phyloP scores from a whole-genome alignment of 2,329 filamentous ascomycete species.

The Chaetomium olivaceum region DNA sequence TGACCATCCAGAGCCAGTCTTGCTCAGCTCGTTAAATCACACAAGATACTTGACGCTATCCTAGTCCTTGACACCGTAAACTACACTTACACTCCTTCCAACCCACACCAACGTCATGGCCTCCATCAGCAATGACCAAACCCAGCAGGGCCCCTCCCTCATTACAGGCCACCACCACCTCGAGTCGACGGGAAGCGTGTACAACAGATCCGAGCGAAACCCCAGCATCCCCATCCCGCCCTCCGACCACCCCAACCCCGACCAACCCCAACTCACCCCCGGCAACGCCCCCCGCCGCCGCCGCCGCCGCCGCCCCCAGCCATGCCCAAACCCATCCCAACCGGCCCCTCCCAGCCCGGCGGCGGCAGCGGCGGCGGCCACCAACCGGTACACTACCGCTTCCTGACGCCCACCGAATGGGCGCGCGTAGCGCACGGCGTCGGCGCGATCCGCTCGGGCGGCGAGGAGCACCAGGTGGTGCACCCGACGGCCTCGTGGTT shows the following conservation, averaged over 20 bases:
- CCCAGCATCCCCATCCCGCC: constrained; percentile 28
- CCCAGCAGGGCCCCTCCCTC: constrained; percentile 20
- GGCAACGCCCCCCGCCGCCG: neutral
- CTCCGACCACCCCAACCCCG: constrained; percentile 8
- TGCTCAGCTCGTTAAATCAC: neutral
- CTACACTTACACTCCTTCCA: constrained; percentile 4
- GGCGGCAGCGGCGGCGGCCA: neutral
- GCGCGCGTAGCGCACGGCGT: constrained; percentile 49
- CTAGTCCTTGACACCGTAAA: neutral
- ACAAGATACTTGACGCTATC: neutral
- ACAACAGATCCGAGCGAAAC: constrained; percentile 23
- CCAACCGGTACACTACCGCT: constrained; percentile 39
- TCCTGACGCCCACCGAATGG: constrained; percentile 48
- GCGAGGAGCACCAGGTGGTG: constrained; percentile 47
- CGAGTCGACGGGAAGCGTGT: constrained; percentile 25
- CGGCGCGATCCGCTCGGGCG: constrained; percentile 49
- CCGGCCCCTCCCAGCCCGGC: constrained; percentile 10
- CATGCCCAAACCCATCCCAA: constrained; percentile 10
- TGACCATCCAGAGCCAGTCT: neutral
- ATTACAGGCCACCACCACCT: constrained; percentile 17
- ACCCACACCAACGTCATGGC: constrained; percentile 21
- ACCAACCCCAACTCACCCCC: neutral
- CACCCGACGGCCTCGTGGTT: constrained; percentile 45
- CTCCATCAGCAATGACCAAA: constrained; percentile 15
- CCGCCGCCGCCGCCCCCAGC: too few species aligned